Base-by-base conservation (phyloP, 1,139 yeast genomes). In the Hemisphaericaspora xylofermentans region DNA sequence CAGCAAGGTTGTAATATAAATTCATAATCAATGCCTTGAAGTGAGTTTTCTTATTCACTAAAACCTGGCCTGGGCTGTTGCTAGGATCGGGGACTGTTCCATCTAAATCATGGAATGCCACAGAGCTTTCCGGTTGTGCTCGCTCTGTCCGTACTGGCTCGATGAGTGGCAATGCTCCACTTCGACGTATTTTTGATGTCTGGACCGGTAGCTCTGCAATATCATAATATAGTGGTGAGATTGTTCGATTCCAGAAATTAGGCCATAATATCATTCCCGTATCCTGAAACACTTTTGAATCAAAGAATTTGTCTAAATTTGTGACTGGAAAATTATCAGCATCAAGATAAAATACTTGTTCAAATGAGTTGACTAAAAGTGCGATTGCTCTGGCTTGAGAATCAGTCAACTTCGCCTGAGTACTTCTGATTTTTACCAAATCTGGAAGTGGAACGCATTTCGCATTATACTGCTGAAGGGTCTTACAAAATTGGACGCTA, bases 251-350 rank as follows among this genome's bases (percentile, higher is more conserved):
- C 94, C 94, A 85, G 57, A 78, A 85, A 59, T 86, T 94, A 4
- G 93, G 91, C 91, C 93, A 85, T 25, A 83, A 63, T 3, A 86
- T 73, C 61, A 83, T 68, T 1, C 91, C 89, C 36, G 69, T 59
- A 14, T 69, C 54, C 32, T 59, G 59, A 60, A 71, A 85, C 4
- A 86, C 77, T 29, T 74, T 76, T 39, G 76, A 66, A 9, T 67
- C 66, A 51, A 85, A 79, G 3, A 82, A 44, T 5, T 47, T 43
- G 34, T 64, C 71, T 0, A 75, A 73, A 30, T 66, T 60, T 18
- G 56, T 47, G 9, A 70, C 50, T 3, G 65, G 47, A 3, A 68
- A 52, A 44, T 70, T 70, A 44, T 71, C 76, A 12, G 74, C 64
- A 48, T 71, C 76, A 32, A 71, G 49, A 31, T 71, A 54, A 22